A percentile compares a stretch with the other conserved stretches of the same genome.
phyloP scores from a whole-genome alignment of 768 basidiomycete species.

The Xerocomus brunneocitrinus region DNA sequence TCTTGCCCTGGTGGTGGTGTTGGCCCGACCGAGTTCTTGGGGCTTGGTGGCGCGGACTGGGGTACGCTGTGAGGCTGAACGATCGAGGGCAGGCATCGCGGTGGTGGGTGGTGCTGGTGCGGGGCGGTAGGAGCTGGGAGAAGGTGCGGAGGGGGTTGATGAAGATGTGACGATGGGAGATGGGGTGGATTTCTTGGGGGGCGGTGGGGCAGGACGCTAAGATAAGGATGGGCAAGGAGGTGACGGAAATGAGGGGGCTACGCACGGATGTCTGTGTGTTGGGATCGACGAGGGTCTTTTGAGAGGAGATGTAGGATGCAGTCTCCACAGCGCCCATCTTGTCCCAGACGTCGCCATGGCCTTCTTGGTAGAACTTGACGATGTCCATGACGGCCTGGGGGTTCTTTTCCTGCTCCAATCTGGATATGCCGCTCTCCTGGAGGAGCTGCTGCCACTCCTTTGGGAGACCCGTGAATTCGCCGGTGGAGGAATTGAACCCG shows the following conservation, averaged over 20 bases:
- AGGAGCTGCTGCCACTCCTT: conserved; percentile 99
- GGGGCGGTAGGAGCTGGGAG: conserved; percentile 58
- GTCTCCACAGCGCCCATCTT: conserved; percentile 65
- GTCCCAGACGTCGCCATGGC: conserved; percentile 77
- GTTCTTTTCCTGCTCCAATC: conserved; percentile 93
- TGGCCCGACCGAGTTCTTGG: conserved; percentile 52
- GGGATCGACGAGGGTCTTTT: conserved; percentile 40
- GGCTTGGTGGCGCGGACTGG: conserved; percentile 49
- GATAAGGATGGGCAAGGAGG: conserved; percentile 5
- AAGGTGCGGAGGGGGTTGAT: conserved; percentile 29
- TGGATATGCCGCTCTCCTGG: conserved; percentile 93
- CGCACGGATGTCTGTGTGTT: conserved; percentile 55
- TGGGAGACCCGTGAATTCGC: conserved; percentile 95
- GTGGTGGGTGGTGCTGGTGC: conserved; percentile 69
- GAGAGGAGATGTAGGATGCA: conserved; percentile 14
- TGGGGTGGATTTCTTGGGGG: conserved; percentile 37
- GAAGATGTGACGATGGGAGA: conserved; percentile 27
- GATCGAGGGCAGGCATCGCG: conserved; percentile 69
- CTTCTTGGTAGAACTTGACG: conserved; percentile 97
- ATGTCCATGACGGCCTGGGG: conserved; percentile 98
- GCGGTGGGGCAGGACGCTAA: conserved; percentile 38
- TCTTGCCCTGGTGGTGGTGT: conserved; percentile 65
- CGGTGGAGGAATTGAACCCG: conserved; percentile 97
- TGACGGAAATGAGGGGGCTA: not conserved
- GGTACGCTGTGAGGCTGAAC: conserved; percentile 81